Percentiles rank a stretch among this genome's conserved stretches.
Conservation (phyloP, 2,329 filamentous ascomycete species). For the Escovopsis sp. region DNA sequence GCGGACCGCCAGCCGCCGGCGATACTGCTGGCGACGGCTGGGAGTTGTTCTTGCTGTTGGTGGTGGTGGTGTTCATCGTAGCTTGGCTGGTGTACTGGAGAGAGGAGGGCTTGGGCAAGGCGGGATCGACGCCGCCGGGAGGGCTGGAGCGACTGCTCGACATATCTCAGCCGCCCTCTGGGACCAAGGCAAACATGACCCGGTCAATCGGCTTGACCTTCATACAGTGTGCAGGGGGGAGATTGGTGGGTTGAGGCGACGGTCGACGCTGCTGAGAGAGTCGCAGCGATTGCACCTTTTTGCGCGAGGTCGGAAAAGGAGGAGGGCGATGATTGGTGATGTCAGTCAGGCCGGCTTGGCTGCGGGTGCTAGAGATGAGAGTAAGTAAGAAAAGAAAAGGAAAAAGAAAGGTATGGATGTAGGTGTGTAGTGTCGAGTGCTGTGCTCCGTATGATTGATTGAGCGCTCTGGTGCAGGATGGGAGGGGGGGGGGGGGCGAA, state of each 20-base stretch:
- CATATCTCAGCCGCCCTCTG: conserved; percentile 4
- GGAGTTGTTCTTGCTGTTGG: too few species aligned
- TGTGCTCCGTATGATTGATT: too few species aligned
- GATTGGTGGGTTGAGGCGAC: neutral
- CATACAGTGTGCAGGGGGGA: neutral
- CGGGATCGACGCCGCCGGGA: conserved; percentile 7
- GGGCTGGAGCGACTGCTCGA: conserved; percentile 18
- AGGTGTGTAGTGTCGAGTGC: too few species aligned
- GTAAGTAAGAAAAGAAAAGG: neutral
- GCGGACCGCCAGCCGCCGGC: neutral
- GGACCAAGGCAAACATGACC: conserved; percentile 2
- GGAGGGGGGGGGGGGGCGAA: too few species aligned
- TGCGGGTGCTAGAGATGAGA: neutral
- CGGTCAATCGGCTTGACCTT: neutral
- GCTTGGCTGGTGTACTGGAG: conserved; percentile 5
- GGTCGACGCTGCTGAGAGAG: neutral
- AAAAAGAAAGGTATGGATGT: neutral
- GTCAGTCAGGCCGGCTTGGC: neutral
- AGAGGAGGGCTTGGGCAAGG: neutral
- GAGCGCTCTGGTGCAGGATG: too few species aligned
- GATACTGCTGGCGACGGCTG: too few species aligned
- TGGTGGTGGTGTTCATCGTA: conserved; percentile 1
- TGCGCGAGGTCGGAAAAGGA: neutral
- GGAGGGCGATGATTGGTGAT: neutral
- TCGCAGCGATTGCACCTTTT: neutral